Evolutionary conservation across 2,329 filamentous ascomycete genomes (phyloP).

Genomic region (Microdochium trichocladiopsis): DNA sequence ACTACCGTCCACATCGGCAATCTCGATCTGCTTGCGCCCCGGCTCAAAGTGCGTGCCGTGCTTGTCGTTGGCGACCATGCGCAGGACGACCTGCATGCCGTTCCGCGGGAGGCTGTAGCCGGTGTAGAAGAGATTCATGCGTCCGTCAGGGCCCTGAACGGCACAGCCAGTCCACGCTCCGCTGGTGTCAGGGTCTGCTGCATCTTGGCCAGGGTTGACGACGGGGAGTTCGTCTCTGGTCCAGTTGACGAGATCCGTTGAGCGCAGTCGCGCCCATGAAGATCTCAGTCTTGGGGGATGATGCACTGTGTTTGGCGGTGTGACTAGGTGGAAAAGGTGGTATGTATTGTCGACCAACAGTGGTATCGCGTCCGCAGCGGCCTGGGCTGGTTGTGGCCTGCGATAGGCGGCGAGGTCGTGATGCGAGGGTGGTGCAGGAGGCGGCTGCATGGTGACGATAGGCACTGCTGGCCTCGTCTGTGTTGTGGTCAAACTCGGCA

Average conservation of each 20-base stretch:
- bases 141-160: conserved; percentile 19
- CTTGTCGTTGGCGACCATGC: conserved; percentile 13
- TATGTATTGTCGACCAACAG: conserved; percentile 26
- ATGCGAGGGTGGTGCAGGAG: no score
- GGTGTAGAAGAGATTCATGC: conserved; percentile 28
- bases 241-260: conserved; percentile 21
- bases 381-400: conserved; percentile 17
- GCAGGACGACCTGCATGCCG: conserved; percentile 24
- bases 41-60: conserved; percentile 18
- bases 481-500: no score
- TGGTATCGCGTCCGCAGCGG: conserved; percentile 26
- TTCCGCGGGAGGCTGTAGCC: conserved; percentile 22
- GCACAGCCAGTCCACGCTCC: conserved; percentile 26
- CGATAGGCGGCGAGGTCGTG: conserved; percentile 9
- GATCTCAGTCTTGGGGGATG: conserved; percentile 23
- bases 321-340: conserved; percentile 20
- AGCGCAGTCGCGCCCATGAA: conserved; percentile 22
- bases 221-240: conserved; percentile 15
- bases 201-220: conserved; percentile 12
- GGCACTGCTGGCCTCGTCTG: no score
- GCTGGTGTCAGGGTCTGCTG: conserved; percentile 18
- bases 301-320: conserved; percentile 22
- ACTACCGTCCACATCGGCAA: conserved; percentile 9
- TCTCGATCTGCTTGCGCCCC: conserved; percentile 11
- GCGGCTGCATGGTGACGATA: background rate